These are phyloP conservation scores for Candida palmyrensis DNA, from an alignment of 805 yeast genomes.

Conservation along the genomic window DNA sequence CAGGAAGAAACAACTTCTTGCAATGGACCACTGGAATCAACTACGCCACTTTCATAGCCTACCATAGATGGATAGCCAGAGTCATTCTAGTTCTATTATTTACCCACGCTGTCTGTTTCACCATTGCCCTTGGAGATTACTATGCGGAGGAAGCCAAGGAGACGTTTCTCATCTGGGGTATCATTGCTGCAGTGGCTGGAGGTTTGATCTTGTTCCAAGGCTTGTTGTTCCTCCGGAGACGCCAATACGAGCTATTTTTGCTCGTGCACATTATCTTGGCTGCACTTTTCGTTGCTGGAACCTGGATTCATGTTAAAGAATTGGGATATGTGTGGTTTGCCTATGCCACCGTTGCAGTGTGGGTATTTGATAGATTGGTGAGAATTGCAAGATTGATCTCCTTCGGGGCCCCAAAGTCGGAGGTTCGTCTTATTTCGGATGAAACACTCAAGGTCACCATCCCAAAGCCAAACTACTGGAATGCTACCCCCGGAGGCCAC, in stretches of 20 bases:
- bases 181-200: constrained; percentile 32
- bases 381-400: constrained; percentile 21
- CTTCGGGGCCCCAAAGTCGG: constrained; percentile 33
- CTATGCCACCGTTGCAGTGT: constrained; percentile 29
- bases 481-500: constrained; percentile 35
- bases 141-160: constrained; percentile 12
- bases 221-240: constrained; percentile 27
- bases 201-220: constrained; percentile 27
- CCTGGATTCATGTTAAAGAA: constrained; percentile 35
- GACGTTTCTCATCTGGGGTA: constrained; percentile 28
- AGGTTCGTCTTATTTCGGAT: constrained; percentile 23
- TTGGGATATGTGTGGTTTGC: constrained; percentile 26
- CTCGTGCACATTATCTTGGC: constrained; percentile 32
- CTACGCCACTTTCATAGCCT: constrained; percentile 35
- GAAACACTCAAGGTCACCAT: constrained; percentile 33
- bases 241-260: constrained; percentile 33
- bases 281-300: constrained; percentile 40
- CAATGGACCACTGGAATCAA: constrained; percentile 58
- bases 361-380: constrained; percentile 31
- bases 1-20: constrained; percentile 59
- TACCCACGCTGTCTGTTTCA: constrained; percentile 27
- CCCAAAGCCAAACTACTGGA: constrained; percentile 34
- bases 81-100: constrained; percentile 20
- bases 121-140: constrained; percentile 10
- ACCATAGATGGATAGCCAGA: constrained; percentile 44